A percentile compares a stretch with the other conserved stretches of the same genome.
These are phyloP conservation scores for Thelonectria blattea DNA, from an alignment of 2,329 filamentous ascomycete species.

Conservation along the genomic window DNA sequence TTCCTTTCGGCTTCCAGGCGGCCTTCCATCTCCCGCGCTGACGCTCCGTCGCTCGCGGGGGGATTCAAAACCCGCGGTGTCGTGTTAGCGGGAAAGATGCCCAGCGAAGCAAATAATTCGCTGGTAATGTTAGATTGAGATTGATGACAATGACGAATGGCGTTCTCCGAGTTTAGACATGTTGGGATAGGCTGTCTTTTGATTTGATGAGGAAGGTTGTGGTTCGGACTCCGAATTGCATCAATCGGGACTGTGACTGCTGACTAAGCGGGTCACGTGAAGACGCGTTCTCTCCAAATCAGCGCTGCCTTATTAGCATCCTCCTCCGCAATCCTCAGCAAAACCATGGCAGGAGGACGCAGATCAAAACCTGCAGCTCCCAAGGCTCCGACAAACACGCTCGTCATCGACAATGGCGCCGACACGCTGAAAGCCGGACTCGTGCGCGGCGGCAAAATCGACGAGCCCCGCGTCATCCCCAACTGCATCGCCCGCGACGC, in stretches of 20 bases:
- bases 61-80: no score
- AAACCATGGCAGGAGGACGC: slow-evolving; percentile 52
- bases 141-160: no score
- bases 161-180: no score
- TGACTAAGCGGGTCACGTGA: slow-evolving; percentile 31
- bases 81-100: no score
- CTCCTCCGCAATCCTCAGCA: background rate
- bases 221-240: no score
- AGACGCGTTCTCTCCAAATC: slow-evolving; percentile 24
- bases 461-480: slow-evolving; percentile 74
- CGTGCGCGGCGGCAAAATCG: slow-evolving; percentile 54
- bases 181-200: no score
- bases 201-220: no score
- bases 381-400: slow-evolving; percentile 67
- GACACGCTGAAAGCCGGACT: slow-evolving; percentile 92
- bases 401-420: slow-evolving; percentile 93
- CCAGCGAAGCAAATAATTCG: no score
- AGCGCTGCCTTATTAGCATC: slow-evolving; percentile 3
- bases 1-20: no score
- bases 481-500: slow-evolving; percentile 90
- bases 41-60: no score
- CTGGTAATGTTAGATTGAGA: no score
- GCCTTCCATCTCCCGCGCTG: no score
- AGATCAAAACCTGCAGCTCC: slow-evolving; percentile 61
- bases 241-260: background rate